Conservation (phyloP, 495 filamentous ascomycete genomes). For the Penicillium fimorum region DNA sequence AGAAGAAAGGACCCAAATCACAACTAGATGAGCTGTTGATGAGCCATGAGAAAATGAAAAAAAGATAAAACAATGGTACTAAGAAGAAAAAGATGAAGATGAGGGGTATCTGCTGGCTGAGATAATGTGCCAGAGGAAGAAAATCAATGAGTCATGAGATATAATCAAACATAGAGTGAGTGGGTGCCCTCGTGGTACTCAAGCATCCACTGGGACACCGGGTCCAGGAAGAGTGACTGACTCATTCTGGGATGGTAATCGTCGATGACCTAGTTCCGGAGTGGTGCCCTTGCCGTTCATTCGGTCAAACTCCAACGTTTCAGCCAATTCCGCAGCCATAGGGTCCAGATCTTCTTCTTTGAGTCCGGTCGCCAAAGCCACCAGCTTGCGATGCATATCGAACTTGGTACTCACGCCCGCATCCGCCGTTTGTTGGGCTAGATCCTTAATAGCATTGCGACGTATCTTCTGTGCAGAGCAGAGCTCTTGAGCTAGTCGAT, state of each 20-base stretch:
- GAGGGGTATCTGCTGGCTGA: slow-evolving; percentile 28
- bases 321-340: slow-evolving; percentile 47
- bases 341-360: slow-evolving; percentile 52
- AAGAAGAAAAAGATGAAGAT: slow-evolving; percentile 18
- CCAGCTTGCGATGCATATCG: slow-evolving; percentile 52
- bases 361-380: slow-evolving; percentile 49
- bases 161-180: slow-evolving; percentile 11
- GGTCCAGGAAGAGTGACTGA: slow-evolving; percentile 26
- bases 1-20: neutral
- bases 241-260: slow-evolving; percentile 25
- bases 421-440: slow-evolving; percentile 48
- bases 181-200: neutral
- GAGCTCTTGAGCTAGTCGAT: slow-evolving; percentile 38
- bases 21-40: neutral
- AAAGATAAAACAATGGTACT: slow-evolving; percentile 5
- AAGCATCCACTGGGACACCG: slow-evolving; percentile 41
- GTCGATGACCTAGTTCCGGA: slow-evolving; percentile 27
- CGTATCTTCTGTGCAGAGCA: slow-evolving; percentile 41
- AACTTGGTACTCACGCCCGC: slow-evolving; percentile 52
- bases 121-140: slow-evolving; percentile 28
- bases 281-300: slow-evolving; percentile 41
- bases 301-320: slow-evolving; percentile 48
- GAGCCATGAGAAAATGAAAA: neutral
- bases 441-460: slow-evolving; percentile 40
- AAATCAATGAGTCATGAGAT: slow-evolving; percentile 34